phyloP scores from a whole-genome alignment of 2,329 filamentous ascomycete genomes.

The Sphaerulina vaccinii region DNA sequence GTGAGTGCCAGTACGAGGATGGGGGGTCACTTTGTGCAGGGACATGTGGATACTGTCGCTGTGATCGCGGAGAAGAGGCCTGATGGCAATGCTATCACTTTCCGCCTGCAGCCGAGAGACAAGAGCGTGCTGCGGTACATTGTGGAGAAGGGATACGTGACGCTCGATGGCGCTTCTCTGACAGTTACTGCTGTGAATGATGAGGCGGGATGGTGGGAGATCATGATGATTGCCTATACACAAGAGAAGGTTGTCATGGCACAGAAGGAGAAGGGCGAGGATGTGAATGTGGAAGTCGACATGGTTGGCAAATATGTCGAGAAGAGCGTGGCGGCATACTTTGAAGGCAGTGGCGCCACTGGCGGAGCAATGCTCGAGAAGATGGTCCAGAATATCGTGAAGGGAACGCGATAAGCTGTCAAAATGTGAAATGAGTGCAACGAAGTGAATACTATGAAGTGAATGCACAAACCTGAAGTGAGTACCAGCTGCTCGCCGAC shows the following conservation, averaged over 20 bases:
- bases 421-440: neutral
- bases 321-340: slow-evolving; percentile 83
- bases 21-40: slow-evolving; percentile 97
- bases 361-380: slow-evolving; percentile 52
- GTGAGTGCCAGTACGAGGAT: slow-evolving; percentile 89
- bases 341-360: slow-evolving; percentile 56
- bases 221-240: slow-evolving; percentile 97
- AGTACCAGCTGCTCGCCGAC: no score
- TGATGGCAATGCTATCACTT: slow-evolving; percentile 87
- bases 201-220: slow-evolving; percentile 81
- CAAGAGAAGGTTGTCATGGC: slow-evolving; percentile 87
- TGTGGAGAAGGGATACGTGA: slow-evolving; percentile 94
- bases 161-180: slow-evolving; percentile 89
- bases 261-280: slow-evolving; percentile 72
- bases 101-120: slow-evolving; percentile 74
- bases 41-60: slow-evolving; percentile 90
- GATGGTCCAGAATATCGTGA: slow-evolving; percentile 64
- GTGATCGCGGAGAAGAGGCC: slow-evolving; percentile 68
- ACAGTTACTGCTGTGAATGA: slow-evolving; percentile 88
- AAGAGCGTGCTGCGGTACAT: slow-evolving; percentile 75
- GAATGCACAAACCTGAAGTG: neutral
- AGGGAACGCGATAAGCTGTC: slow-evolving; percentile 15
- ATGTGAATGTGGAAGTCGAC: slow-evolving; percentile 90
- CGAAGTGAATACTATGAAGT: neutral
- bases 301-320: slow-evolving; percentile 83